These are phyloP conservation scores for Inga laurina DNA, from an alignment of 306 rosid species.

Conservation along the genomic window DNA sequence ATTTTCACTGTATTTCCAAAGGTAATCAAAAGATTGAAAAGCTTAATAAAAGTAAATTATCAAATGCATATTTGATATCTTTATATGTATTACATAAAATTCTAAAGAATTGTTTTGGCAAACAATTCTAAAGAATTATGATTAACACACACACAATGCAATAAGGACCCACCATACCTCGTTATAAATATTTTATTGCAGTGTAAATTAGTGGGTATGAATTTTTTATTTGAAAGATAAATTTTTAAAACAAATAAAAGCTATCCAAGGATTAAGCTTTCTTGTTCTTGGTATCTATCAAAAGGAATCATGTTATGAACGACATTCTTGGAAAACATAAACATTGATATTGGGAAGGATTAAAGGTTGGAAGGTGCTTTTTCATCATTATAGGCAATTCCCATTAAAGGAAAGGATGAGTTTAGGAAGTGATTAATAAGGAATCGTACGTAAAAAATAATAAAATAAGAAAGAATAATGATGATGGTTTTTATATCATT, in stretches of 20 bases:
- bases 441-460: neutral
- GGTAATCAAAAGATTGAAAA: too few species aligned
- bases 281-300: neutral
- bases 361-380: neutral
- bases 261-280: neutral
- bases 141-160: neutral
- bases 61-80: too few species aligned
- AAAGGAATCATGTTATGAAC: neutral
- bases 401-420: neutral
- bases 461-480: neutral
- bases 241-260: neutral
- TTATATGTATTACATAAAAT: too few species aligned
- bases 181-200: neutral
- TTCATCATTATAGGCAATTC: neutral
- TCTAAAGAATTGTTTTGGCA: too few species aligned
- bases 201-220: neutral
- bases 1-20: too few species aligned
- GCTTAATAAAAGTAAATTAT: too few species aligned
- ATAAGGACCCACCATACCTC: neutral
- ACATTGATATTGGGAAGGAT: neutral
- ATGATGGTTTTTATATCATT: neutral
- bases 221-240: neutral
- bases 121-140: too few species aligned
- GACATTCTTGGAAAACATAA: neutral
- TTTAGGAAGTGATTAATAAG: neutral